Evolutionary conservation across 1,139 yeast species (phyloP).

Genomic region (Yamadazyma buinensis): DNA sequence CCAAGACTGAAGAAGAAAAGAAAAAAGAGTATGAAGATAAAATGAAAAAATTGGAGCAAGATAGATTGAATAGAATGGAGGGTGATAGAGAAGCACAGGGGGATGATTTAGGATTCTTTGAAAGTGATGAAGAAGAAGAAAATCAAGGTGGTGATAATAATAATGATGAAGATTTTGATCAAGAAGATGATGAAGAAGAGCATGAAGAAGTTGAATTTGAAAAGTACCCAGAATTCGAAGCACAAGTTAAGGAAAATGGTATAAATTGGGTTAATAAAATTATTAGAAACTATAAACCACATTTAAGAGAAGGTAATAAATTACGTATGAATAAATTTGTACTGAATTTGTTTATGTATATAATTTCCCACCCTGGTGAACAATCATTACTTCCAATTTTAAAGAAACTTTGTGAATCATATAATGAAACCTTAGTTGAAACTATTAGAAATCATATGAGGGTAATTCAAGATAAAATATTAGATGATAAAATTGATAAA

Average conservation of each 20-base stretch:
- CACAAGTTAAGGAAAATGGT: conserved; percentile 19
- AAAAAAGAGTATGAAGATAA: conserved; percentile 64
- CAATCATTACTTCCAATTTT: conserved; percentile 41
- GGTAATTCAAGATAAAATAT: conserved; percentile 48
- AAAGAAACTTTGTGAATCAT: conserved; percentile 60
- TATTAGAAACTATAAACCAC: conserved; percentile 65
- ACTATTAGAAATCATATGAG: conserved; percentile 29
- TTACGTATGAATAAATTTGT: conserved; percentile 66
- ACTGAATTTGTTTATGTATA: conserved; percentile 60
- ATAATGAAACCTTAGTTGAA: conserved; percentile 60
- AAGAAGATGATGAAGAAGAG: conserved; percentile 50
- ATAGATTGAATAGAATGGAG: conserved; percentile 79
- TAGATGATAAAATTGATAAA: conserved; percentile 24
- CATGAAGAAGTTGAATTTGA: conserved; percentile 30
- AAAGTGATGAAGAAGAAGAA: conserved; percentile 43
- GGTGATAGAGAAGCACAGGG: conserved; percentile 63
- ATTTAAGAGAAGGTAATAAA: conserved; percentile 77
- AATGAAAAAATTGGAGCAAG: conserved; percentile 67
- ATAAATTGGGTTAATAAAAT: conserved; percentile 51
- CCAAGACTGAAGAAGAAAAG: conserved; percentile 87
- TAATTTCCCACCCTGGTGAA: conserved; percentile 15
- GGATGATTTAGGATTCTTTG: conserved; percentile 69
- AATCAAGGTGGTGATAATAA: conserved; percentile 23
- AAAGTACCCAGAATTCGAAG: conserved; percentile 22
- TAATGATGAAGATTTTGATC: conserved; percentile 17